phyloP scores from a whole-genome alignment of 1,284 basidiomycete genomes.

The Boletus sp. region DNA sequence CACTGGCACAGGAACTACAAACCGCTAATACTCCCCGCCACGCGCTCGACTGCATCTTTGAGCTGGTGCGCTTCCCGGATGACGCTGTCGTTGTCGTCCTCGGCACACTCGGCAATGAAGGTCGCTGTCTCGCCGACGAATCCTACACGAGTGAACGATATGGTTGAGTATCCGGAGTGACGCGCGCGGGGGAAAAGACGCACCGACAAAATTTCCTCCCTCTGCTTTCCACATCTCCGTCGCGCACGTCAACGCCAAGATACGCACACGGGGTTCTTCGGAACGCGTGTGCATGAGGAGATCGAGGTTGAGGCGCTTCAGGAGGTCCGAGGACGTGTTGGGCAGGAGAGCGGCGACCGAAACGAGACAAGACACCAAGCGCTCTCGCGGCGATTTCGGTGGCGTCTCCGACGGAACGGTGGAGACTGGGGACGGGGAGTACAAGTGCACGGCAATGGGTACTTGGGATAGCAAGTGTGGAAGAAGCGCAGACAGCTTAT shows the following conservation, averaged over 20 bases:
- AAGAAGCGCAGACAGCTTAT: constrained; percentile 53
- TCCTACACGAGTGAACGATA: constrained; percentile 37
- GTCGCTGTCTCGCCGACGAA: constrained; percentile 74
- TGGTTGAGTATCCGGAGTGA: background rate
- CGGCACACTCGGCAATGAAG: constrained; percentile 78
- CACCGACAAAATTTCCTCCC: constrained; percentile 68
- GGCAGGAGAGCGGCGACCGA: constrained; percentile 21
- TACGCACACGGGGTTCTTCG: constrained; percentile 63
- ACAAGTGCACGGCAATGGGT: constrained; percentile 14
- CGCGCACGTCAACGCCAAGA: constrained; percentile 68
- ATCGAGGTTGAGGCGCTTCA: constrained; percentile 79
- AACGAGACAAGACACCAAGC: constrained; percentile 21
- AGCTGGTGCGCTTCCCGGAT: constrained; percentile 61
- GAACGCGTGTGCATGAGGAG: constrained; percentile 87
- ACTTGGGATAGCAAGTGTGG: constrained; percentile 28
- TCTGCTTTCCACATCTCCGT: constrained; percentile 77
- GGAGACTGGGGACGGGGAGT: background rate
- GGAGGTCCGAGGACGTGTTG: constrained; percentile 36
- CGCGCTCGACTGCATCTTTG: constrained; percentile 63
- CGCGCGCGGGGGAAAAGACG: constrained; percentile 22
- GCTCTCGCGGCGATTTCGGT: constrained; percentile 7
- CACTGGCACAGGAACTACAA: constrained; percentile 36
- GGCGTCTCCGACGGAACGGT: constrained; percentile 1
- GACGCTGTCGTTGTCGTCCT: constrained; percentile 79
- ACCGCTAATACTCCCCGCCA: constrained; percentile 62